phyloP scores from a whole-genome alignment of 2,329 filamentous ascomycete species.

The Orbilia javanica region DNA sequence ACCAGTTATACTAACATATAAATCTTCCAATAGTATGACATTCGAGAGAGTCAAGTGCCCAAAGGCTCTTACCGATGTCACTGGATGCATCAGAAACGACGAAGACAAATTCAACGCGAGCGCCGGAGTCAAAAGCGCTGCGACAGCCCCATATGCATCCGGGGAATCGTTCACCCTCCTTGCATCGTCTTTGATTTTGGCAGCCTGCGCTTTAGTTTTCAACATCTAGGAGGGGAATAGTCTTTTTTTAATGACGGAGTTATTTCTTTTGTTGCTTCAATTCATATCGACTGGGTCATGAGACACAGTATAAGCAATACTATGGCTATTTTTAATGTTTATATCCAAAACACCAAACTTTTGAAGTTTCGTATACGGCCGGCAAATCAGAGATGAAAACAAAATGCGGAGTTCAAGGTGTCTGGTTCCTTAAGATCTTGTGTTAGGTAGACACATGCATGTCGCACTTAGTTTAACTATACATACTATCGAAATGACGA shows the following conservation, averaged over 20 bases:
- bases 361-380: constrained; percentile 13
- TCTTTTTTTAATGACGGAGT: constrained; percentile 30
- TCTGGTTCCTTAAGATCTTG: constrained; percentile 14
- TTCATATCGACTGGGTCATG: constrained; percentile 15
- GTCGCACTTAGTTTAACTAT: not conserved
- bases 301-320: constrained; percentile 20
- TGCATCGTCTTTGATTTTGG: constrained; percentile 15
- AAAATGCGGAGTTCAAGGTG: constrained; percentile 22
- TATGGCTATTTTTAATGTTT: constrained; percentile 37
- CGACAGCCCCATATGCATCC: not conserved
- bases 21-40: constrained; percentile 41
- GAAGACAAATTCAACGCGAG: constrained; percentile 47
- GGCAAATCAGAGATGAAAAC: constrained; percentile 14
- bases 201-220: constrained; percentile 13
- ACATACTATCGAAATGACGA: not conserved
- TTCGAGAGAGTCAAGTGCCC: constrained; percentile 50
- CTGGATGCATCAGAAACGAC: constrained; percentile 52
- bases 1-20: constrained; percentile 12
- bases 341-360: constrained; percentile 19
- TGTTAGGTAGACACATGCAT: not conserved
- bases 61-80: constrained; percentile 44
- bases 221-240: constrained; percentile 3
- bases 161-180: constrained; percentile 30
- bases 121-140: not conserved
- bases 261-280: constrained; percentile 25